Base-by-base conservation (phyloP, 257 asterid genomes). In the Petrea volubilis region DNA sequence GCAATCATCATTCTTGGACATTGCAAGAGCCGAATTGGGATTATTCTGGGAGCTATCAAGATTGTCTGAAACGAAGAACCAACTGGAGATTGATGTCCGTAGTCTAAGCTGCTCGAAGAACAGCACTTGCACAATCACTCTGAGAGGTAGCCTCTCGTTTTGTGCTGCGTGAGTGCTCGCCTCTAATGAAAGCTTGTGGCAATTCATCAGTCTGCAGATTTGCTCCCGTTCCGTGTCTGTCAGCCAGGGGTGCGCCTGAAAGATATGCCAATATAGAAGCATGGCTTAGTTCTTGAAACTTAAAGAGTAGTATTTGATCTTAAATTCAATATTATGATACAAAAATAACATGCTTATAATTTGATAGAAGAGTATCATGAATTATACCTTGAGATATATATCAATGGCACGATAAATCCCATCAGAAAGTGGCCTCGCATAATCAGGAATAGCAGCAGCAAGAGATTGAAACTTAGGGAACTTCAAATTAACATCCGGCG, bases 151-250 rank as follows among this genome's bases (percentile, higher is more conserved):
- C 81, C 97, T 80, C 83, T 94, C 97, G 44, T 91, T 94, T 59
- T 91, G 96, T 1, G 99, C 99, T 0, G 96, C 97, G 21, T 94
- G 97, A 0, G 95, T 91, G 85, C 95, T 88, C 10, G 98, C 99
- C 60, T 94, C 99, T 43, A 91, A 43, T 1, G 98, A 94, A 0
- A 94, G 96, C 84, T 94, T 94, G 56, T 94, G 97, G 79, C 93
- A 86, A 59, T 94, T 88, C 96, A 94, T 88, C 3, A 89, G 81
- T 49, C 95, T 76, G 65, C 99, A 94, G 1, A 88, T 83, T 66
- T 88, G 92, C 78, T 94, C 98, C 67, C 91, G 59, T 55, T 94
- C 99, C 0, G 68, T 38, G 29, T 86, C 96, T 4, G 87, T 78
- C 25, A 94, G 84, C 98, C 97, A 91, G 1, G 98, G 98, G 72